Conservation (phyloP, 345 rosid species). For the Alliaria petiolata region DNA sequence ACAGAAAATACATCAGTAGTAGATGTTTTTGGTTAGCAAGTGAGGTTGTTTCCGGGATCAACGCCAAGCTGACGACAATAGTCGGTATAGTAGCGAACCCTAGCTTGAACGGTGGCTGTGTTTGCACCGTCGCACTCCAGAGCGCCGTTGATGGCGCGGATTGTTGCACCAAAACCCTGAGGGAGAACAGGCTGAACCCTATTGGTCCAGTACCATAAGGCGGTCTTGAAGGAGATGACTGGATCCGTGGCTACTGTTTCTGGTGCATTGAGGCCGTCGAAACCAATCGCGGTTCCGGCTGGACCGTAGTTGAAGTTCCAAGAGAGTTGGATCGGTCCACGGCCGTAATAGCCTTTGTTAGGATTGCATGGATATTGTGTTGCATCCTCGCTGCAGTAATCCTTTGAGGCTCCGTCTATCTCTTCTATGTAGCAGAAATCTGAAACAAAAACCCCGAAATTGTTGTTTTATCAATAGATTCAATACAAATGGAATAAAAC, state of each 20-base stretch:
- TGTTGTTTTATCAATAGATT: too few species aligned
- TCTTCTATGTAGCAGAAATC: conserved; percentile 63
- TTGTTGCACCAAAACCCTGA: conserved; percentile 73
- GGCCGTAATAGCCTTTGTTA: conserved; percentile 52
- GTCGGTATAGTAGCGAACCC: conserved; percentile 45
- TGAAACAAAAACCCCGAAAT: conserved; percentile 23
- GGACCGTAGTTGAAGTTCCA: conserved; percentile 68
- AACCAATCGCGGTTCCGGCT: conserved; percentile 45
- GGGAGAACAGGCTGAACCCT: conserved; percentile 42
- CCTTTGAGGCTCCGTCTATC: conserved; percentile 38
- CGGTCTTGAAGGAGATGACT: conserved; percentile 53
- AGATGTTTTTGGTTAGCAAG: conserved; percentile 37
- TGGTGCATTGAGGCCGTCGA: conserved; percentile 56
- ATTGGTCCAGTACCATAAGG: conserved; percentile 71
- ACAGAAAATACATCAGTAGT: background rate
- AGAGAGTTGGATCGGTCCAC: conserved; percentile 64
- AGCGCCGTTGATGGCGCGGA: conserved; percentile 55
- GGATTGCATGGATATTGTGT: conserved; percentile 54
- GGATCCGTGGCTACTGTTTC: conserved; percentile 59
- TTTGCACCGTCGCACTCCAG: conserved; percentile 52
- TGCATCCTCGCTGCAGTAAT: conserved; percentile 43
- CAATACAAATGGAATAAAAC: too few species aligned
- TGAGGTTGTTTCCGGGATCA: conserved; percentile 50
- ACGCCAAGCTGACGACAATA: conserved; percentile 55
- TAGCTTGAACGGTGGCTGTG: conserved; percentile 36